phyloP scores from a whole-genome alignment of 768 basidiomycete genomes.

The Calocybe cyanea region DNA sequence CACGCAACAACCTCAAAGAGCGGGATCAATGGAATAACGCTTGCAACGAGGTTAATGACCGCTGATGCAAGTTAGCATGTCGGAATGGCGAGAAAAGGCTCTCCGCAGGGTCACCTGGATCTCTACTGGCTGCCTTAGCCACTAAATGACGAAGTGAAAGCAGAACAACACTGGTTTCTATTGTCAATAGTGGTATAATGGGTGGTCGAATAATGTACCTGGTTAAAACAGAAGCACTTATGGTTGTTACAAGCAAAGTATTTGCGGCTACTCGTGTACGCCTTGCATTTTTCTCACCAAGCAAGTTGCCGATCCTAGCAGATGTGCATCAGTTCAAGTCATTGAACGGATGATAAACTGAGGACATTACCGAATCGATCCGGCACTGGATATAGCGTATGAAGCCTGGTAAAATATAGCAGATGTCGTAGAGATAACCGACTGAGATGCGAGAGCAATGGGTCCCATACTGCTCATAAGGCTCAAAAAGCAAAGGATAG shows the following conservation, averaged over 20 bases:
- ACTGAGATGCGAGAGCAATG: slow-evolving; percentile 78
- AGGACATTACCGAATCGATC: slow-evolving; percentile 67
- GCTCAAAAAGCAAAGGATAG: too few relatives aligned
- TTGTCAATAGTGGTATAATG: background rate
- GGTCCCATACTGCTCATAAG: slow-evolving; percentile 72
- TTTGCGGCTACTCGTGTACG: slow-evolving; percentile 26
- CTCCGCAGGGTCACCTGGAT: slow-evolving; percentile 35
- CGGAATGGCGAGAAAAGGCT: background rate
- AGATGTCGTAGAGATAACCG: slow-evolving; percentile 70
- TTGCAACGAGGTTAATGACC: slow-evolving; percentile 56
- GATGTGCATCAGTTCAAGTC: background rate
- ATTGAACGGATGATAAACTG: background rate
- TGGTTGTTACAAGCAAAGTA: slow-evolving; percentile 59
- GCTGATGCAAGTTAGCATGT: slow-evolving; percentile 24
- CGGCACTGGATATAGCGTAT: slow-evolving; percentile 74
- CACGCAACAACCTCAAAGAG: slow-evolving; percentile 86
- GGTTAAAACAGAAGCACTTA: slow-evolving; percentile 55
- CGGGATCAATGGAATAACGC: slow-evolving; percentile 69
- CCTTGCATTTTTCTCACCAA: slow-evolving; percentile 10
- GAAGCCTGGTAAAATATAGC: slow-evolving; percentile 79
- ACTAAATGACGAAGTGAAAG: slow-evolving; percentile 58
- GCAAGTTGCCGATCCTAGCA: slow-evolving; percentile 11
- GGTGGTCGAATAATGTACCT: slow-evolving; percentile 35
- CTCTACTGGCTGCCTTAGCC: slow-evolving; percentile 70
- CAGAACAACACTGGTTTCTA: background rate